These are phyloP conservation scores for Acanthamoeba healyi DNA, from an alignment of 208 protist species.

Conservation along the genomic window DNA sequence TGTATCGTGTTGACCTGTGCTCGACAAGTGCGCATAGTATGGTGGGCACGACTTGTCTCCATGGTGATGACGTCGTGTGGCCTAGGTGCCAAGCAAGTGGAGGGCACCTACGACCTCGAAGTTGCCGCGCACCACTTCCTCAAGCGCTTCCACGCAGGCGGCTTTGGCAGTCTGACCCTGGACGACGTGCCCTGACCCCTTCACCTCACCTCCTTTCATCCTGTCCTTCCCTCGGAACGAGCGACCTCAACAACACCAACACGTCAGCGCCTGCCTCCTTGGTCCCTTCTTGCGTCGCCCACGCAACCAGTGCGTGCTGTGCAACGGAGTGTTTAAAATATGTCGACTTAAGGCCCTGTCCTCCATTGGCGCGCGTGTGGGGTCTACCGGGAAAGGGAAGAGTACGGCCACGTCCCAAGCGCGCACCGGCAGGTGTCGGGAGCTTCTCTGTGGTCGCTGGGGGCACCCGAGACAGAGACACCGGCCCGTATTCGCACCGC, in stretches of 20 bases:
- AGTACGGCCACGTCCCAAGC: no score
- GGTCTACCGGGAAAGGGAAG: neutral
- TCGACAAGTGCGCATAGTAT: no score
- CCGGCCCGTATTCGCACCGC: neutral
- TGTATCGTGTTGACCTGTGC: no score
- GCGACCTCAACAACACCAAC: neutral
- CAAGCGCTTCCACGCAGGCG: slow-evolving; percentile 11
- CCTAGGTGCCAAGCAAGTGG: slow-evolving; percentile 7
- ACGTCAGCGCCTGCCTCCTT: neutral
- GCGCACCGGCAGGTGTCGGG: no score
- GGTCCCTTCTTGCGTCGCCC: neutral
- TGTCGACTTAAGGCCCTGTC: neutral
- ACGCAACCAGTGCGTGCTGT: neutral
- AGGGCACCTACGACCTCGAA: slow-evolving; percentile 53
- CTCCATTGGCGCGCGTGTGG: neutral
- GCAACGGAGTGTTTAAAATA: neutral
- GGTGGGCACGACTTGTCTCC: neutral
- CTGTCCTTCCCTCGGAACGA: neutral
- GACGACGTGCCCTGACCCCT: slow-evolving; percentile 37
- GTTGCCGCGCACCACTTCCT: slow-evolving; percentile 26
- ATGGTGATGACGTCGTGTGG: neutral
- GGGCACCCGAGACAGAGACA: neutral
- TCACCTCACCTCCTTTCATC: neutral
- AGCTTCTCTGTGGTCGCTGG: neutral
- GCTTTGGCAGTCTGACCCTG: slow-evolving; percentile 54